These are phyloP conservation scores for Colletotrichum sp. DNA, from an alignment of 2,329 filamentous ascomycete genomes.

Conservation along the genomic window DNA sequence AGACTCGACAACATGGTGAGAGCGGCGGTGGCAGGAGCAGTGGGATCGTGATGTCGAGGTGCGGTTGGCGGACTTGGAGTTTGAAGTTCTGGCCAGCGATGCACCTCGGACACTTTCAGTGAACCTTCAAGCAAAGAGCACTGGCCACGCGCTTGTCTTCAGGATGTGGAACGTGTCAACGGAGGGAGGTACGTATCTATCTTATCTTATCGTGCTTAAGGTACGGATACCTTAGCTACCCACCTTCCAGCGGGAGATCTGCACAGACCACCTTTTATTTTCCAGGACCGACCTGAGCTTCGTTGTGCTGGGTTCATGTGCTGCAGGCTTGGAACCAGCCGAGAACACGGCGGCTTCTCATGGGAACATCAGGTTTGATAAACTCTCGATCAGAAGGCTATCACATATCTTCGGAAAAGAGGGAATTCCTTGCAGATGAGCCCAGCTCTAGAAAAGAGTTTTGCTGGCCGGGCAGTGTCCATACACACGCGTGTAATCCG, in stretches of 20 bases:
- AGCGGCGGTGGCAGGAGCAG: background rate
- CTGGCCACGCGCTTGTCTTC: constrained; percentile 10
- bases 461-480: too few relatives aligned
- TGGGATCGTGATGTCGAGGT: background rate
- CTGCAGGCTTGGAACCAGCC: background rate
- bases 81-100: constrained; percentile 19
- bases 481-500: too few relatives aligned
- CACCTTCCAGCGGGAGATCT: background rate
- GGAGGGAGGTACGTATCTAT: background rate
- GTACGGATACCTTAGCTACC: background rate
- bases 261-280: background rate
- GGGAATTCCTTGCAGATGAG: too few relatives aligned
- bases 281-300: background rate
- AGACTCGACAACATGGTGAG: constrained; percentile 71
- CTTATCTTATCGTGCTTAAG: constrained; percentile 15
- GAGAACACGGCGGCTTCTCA: background rate
- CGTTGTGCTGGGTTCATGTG: too few relatives aligned
- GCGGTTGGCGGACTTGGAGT: background rate
- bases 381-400: background rate
- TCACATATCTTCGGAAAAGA: background rate
- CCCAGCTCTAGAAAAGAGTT: too few relatives aligned
- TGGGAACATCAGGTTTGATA: background rate
- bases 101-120: constrained; percentile 1
- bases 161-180: constrained; percentile 14
- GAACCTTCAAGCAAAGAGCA: background rate